Base-by-base conservation (phyloP, 2,329 filamentous ascomycete species). In the Sclerotinia glacialis region DNA sequence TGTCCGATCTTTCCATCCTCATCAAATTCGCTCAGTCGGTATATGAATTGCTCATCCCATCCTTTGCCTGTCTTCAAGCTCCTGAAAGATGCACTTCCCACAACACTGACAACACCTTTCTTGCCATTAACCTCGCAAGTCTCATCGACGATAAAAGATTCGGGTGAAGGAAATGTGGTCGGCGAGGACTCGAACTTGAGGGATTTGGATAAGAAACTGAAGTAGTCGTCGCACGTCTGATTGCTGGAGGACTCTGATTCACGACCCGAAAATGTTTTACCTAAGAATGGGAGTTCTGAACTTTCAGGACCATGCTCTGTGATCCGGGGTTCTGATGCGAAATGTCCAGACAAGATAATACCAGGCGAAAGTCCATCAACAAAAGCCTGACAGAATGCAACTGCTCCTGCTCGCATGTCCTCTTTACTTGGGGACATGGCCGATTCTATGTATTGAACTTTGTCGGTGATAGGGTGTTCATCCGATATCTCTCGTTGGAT, bases 41-140 rank as follows among this genome's bases (percentile, higher is more conserved):
- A 78, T 16, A 79, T 76, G 52, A 80, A 80, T 21, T 74, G 69
- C 69, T 80, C 78, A 21, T 78, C 72, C 78, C 78, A 80, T 7
- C 69, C 70, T 68, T 75, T 79, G 7, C 78, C 78, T 18, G 79
- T 80, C 71, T 76, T 77, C 62, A 73, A 70, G 52, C 76, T 78
- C 44, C 68, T 70, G 67, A 80, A 80, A 18, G 67, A 67, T 26
- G 69, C 76, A 37, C 74, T 76, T 9, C 77, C 76, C 5, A 76
- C 75, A 9, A 79, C 76, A 69, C 73, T 78, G 44, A 79, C 79
- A 63, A 74, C 73, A 0, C 74, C 76, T 47, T 47, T 64, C 44
- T 59, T 58, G 14, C 37, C 60, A 7, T 47, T 34, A 4, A 60
- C 21, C 46, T 68, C 71, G 9, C 37, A 66, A 21, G 69, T 67